Base-by-base conservation (phyloP, 2,329 filamentous ascomycete genomes). In the Colletotrichum paranaense region DNA sequence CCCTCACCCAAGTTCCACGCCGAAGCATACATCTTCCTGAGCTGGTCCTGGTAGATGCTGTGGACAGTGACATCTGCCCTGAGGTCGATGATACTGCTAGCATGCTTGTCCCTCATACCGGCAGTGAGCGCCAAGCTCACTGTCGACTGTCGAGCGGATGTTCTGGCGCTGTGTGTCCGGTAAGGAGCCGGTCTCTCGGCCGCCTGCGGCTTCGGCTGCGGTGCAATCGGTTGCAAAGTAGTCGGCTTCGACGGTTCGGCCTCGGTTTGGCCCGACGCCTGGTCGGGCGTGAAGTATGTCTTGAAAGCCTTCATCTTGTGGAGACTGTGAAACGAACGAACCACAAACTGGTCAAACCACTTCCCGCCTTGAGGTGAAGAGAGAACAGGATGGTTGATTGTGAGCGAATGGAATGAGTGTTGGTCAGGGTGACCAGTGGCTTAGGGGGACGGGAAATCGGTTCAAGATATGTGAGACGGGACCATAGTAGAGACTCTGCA, bases 1-100 rank as follows among this genome's bases (percentile, higher is more conserved):
- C 89, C 89, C 79, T 91, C 88, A 14, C 87, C 86, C 12, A 82
- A 77, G 11, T 67, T 74, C 63, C 64, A 74, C 16, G 64, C 62
- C 56, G 72, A 72, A 9, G 74, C 72, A 4, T 74, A 75, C 56
- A 71, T 63, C 59, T 74, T 75, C 52, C 74, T 67, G 12, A 75
- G 67, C 63, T 75, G 74, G 12, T 75, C 74, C 52, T 75, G 74
- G 49, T 74, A 75, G 46, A 75, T 66, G 38, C 72, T 68, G 55
- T 74, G 72, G 16, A 74, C 74, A 22, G 68, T 74, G 26, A 75
- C 74, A 35, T 75, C 74, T 22, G 74, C 72, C 38, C 64, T 68
- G 46, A 75, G 72, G 52, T 74, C 73, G 26, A 66, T 46, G 62
- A 73, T 67, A 26, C 71, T 73, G 52, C 71, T 73, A n/a, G 67